phyloP scores from a whole-genome alignment of 2,329 filamentous ascomycete species.

The Talaromyces funiculosus region DNA sequence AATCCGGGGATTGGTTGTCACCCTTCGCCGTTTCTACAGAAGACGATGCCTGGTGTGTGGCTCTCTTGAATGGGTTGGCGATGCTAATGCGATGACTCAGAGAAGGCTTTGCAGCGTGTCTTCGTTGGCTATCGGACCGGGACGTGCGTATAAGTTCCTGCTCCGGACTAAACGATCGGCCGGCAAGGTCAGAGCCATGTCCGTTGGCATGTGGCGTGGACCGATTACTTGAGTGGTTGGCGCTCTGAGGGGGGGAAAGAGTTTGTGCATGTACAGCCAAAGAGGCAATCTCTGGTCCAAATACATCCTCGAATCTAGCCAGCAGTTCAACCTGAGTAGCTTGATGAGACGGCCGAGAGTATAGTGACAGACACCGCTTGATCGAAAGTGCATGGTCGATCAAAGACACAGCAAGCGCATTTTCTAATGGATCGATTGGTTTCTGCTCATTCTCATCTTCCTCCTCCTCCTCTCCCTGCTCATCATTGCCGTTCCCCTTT shows the following conservation, averaged over 20 bases:
- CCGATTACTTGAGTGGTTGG: constrained; percentile 15
- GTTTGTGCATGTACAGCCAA: constrained; percentile 39
- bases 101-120: constrained; percentile 30
- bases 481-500: constrained; percentile 39
- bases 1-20: constrained; percentile 22
- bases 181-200: constrained; percentile 15
- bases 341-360: constrained; percentile 55
- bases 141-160: constrained; percentile 31
- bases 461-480: constrained; percentile 38
- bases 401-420: constrained; percentile 74
- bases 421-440: constrained; percentile 56
- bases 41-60: constrained; percentile 30
- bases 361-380: constrained; percentile 70
- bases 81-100: constrained; percentile 38
- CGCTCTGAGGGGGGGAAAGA: constrained; percentile 44
- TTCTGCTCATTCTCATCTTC: constrained; percentile 48
- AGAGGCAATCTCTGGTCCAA: constrained; percentile 60
- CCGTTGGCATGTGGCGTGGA: constrained; percentile 25
- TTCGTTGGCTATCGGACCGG: constrained; percentile 26
- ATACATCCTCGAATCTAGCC: constrained; percentile 34
- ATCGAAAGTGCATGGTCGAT: constrained; percentile 86
- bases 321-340: constrained; percentile 36
- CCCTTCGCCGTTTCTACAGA: constrained; percentile 28
- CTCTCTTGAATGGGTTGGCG: constrained; percentile 41
- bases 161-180: constrained; percentile 31